Evolutionary conservation across 345 rosid species (phyloP).

Genomic region (Eucalyptus paniculata): DNA sequence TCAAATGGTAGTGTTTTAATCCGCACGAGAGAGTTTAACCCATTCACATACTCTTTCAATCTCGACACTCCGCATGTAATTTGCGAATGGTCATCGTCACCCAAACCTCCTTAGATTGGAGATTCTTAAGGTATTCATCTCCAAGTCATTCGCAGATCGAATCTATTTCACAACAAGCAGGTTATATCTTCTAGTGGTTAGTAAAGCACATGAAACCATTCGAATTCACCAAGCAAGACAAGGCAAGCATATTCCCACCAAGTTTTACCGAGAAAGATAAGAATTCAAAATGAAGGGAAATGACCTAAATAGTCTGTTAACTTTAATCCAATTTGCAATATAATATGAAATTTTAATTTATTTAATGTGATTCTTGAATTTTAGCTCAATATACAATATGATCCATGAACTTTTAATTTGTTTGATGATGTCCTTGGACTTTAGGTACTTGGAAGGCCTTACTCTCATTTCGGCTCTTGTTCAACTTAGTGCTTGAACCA

Average conservation of each 20-base stretch:
- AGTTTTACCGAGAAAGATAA: background rate
- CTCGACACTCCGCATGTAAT: background rate
- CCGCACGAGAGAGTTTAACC: background rate
- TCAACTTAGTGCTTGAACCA: too few species aligned
- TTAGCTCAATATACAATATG: too few species aligned
- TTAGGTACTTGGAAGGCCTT: too few species aligned
- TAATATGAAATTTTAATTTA: too few species aligned
- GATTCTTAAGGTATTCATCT: background rate
- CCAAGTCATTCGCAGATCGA: background rate
- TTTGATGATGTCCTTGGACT: too few species aligned
- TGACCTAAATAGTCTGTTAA: too few species aligned
- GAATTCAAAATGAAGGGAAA: too few species aligned
- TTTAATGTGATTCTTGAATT: too few species aligned
- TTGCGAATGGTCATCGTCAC: background rate
- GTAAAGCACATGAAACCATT: background rate
- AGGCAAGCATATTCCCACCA: background rate
- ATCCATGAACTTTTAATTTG: accelerated
- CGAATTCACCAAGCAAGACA: background rate
- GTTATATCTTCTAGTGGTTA: background rate
- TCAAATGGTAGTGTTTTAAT: background rate
- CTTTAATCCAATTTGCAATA: too few species aligned
- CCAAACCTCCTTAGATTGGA: background rate
- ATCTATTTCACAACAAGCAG: background rate
- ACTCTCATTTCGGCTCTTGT: too few species aligned
- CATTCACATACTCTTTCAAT: background rate